Percentiles rank a stretch among this genome's conserved stretches.
Conservation (phyloP, 192 early-diverging fungal species). For the Backusella tarrabulga region DNA sequence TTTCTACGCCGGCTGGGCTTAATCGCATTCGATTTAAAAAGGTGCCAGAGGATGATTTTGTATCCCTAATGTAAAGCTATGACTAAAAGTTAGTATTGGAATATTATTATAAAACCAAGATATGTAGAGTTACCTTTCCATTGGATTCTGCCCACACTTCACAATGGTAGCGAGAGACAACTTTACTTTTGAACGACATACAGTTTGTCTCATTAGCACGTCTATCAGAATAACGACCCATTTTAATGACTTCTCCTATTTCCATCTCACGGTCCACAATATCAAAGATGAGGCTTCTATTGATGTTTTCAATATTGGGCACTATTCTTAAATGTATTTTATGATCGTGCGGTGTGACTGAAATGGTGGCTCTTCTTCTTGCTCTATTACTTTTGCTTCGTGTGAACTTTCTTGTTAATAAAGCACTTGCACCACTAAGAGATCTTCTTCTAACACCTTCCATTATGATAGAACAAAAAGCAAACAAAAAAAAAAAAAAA, state of each 20-base stretch:
- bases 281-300: constrained; percentile 42
- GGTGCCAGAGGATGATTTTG: constrained; percentile 83
- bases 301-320: constrained; percentile 10
- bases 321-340: constrained; percentile 13
- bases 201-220: constrained; percentile 50
- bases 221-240: constrained; percentile 73
- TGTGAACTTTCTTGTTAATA: constrained; percentile 3
- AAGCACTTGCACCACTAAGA: constrained; percentile 8
- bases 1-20: constrained; percentile 72
- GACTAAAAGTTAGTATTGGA: background rate
- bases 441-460: constrained; percentile 14
- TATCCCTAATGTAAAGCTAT: constrained; percentile 80
- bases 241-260: constrained; percentile 60
- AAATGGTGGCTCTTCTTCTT: constrained; percentile 5
- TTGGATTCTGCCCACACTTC: constrained; percentile 87
- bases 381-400: background rate
- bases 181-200: constrained; percentile 87
- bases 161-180: constrained; percentile 89
- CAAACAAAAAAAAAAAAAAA: background rate
- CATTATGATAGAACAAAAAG: background rate
- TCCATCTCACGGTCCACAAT: constrained; percentile 62
- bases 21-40: constrained; percentile 88
- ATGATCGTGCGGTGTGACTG: background rate
- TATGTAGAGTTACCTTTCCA: constrained; percentile 17
- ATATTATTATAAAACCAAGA: background rate